Evolutionary conservation across 306 rosid species (phyloP).

Genomic region (Abrus precatorius): DNA sequence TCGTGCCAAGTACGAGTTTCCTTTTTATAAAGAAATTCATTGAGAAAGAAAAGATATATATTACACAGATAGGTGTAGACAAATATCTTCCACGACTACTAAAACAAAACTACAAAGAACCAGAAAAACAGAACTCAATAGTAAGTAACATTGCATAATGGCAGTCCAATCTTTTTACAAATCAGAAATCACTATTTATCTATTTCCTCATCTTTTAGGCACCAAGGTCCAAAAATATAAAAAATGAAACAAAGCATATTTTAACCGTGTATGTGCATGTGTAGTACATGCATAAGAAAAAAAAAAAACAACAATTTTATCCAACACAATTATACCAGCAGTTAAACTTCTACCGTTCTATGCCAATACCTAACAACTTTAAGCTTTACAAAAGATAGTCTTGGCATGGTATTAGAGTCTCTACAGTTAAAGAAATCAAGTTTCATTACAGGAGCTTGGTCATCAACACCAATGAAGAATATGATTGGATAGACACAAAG

Average conservation of each 20-base stretch:
- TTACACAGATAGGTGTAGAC: not conserved
- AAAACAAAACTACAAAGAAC: slow-evolving; percentile 17
- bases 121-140: not conserved
- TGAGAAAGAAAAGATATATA: not conserved
- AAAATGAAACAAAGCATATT: not conserved
- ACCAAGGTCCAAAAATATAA: slow-evolving; percentile 9
- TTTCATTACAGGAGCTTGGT: slow-evolving; percentile 28
- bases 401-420: slow-evolving; percentile 16
- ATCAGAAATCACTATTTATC: not conserved
- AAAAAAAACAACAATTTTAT: slow-evolving; percentile 35
- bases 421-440: slow-evolving; percentile 13
- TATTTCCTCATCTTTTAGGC: not conserved
- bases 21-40: slow-evolving; percentile 3
- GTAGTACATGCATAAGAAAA: not conserved
- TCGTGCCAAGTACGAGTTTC: slow-evolving; percentile 5
- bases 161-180: not conserved
- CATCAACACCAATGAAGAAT: slow-evolving; percentile 14
- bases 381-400: not conserved
- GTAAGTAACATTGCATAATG: slow-evolving; percentile 9
- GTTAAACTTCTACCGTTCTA: slow-evolving; percentile 2
- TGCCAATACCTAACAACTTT: not conserved
- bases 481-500: slow-evolving; percentile 28
- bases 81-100: slow-evolving; percentile 16
- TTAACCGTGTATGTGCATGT: not conserved
- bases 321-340: slow-evolving; percentile 16